Base-by-base conservation (phyloP, 192 early-diverging fungal genomes). In the Coemansia sp. region DNA sequence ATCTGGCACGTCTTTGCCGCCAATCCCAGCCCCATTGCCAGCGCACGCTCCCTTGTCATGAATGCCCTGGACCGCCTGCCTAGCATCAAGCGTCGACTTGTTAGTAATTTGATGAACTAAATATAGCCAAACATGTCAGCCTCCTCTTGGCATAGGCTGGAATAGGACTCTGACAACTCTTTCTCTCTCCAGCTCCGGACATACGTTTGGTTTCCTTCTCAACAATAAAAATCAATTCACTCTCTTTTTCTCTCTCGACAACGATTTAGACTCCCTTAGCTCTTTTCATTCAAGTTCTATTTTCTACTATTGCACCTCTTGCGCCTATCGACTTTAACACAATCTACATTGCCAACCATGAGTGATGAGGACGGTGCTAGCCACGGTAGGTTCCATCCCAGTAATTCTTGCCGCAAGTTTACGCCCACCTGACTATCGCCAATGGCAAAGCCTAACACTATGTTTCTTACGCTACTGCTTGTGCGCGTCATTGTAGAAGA, bases 1-100 rank as follows among this genome's bases (percentile, higher is more conserved):
- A 68, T 95, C 17, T 91, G 92, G 60, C 86, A 87, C 36, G 62
- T 95, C 61, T 99, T 95, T 84, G 75, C 87, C 14, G 88, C 90
- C 0, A 89, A 89, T 31, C 76, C 78, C 37, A 75, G 66, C 1
- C 87, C 89, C 0, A 69, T 93, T 25, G 90, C 88, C 8, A 86
- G 84, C 80, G 77, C 86, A 29, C 86, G 96, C 45, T 90, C 92
- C 3, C 72, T 93, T 34, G 93, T 90, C 6, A 73, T 96, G 64
- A 84, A 89, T 58, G 75, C 86, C 4, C 84, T 93, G 21, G 88
- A 98, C 77, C 66, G 68, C n/a, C 61, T 90, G 39, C 85, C 86
- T 2, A 75, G 77, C 3, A 68, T 91, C 67, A 97, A 97, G 84
- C 57, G 41, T 29, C 48, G 55, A 21, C 55, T 83, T 25, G 64